Evolutionary conservation across 306 rosid species (phyloP), one percentile per base, ranked within the genome.

Genomic region (Gillenia trifoliata): DNA sequence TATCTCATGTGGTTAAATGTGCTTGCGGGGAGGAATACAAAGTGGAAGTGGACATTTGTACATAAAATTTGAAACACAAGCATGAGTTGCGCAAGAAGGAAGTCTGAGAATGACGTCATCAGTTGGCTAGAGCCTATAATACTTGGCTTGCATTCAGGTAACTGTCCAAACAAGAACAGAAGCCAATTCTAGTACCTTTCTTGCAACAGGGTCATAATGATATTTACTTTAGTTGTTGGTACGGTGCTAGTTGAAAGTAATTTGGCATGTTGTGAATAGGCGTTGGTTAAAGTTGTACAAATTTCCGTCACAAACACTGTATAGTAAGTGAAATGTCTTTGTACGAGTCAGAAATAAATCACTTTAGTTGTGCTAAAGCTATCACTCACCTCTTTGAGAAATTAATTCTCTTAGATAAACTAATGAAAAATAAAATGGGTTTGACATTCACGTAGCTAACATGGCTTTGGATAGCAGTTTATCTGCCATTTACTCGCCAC

Each of bases 1-100:
- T 91, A 68, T 77, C 82, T 82, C 92, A 77, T 26, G 86, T 86
- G 78, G 61, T 91, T 52, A 85, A 83, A 77, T 93, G 98, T 82
- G 79, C 90, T 78, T 93, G 98, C 52, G 97, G 97, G 66, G 83
- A 82, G 86, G 89, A 88, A 76, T 91, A 80, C 84, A 78, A 76
- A 65, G 88, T 90, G 66, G 84, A 86, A 29, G 76, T 87, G 61
- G 86, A 65, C 68, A 63, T 28, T 49, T 72, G 76, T 79, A 62
- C 65, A 55, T 69, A 62, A 82, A 83, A 83, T 66, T 72, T 67
- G 76, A 59, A 78, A 73, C 67, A 31, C 1, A 0, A 22, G 49
- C 75, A 22, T 75, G 68, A 68, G 34, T 49, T 15, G 52, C 56
- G 36, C 38, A 66, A 57, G 40, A 47, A 57, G 33, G 63, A 26